Percentiles rank a stretch among this genome's conserved stretches.
phyloP scores from a whole-genome alignment of 495 filamentous ascomycete species.

The Pseudotulostoma volvatum region DNA sequence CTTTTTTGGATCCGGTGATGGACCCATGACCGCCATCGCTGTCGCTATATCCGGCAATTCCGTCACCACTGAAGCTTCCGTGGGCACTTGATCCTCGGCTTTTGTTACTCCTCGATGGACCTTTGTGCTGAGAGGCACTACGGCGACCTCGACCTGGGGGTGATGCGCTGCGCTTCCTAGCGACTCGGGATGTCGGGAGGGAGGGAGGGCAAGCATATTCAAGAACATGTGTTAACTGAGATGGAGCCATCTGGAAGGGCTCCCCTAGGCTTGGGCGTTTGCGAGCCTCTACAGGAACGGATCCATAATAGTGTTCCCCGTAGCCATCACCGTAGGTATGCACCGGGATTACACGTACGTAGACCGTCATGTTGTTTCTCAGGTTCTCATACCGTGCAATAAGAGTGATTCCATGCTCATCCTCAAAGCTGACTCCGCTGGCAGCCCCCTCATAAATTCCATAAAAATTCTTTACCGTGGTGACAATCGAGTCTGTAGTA shows the following conservation, averaged over 20 bases:
- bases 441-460: constrained; percentile 66
- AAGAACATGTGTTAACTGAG: constrained; percentile 31
- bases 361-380: constrained; percentile 70
- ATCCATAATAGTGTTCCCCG: constrained; percentile 26
- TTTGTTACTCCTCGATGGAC: constrained; percentile 47
- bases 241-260: constrained; percentile 40
- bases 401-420: constrained; percentile 66
- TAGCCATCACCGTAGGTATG: constrained; percentile 22
- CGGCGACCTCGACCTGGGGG: constrained; percentile 63
- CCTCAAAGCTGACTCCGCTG: constrained; percentile 79
- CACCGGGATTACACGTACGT: constrained; percentile 67
- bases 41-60: constrained; percentile 56
- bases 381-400: constrained; percentile 95
- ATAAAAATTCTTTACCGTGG: constrained; percentile 95
- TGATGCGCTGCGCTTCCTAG: constrained; percentile 67
- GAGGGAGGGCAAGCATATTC: constrained; percentile 42
- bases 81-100: constrained; percentile 53
- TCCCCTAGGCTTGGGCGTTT: constrained; percentile 37
- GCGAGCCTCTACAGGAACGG: constrained; percentile 25
- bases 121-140: constrained; percentile 64
- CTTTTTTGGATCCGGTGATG: constrained; percentile 48
- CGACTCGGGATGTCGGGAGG: constrained; percentile 46
- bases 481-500: constrained; percentile 87
- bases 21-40: constrained; percentile 63
- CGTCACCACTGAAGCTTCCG: constrained; percentile 47